Conservation (phyloP, 75 land plant genomes). For the Larix kaempferi region DNA sequence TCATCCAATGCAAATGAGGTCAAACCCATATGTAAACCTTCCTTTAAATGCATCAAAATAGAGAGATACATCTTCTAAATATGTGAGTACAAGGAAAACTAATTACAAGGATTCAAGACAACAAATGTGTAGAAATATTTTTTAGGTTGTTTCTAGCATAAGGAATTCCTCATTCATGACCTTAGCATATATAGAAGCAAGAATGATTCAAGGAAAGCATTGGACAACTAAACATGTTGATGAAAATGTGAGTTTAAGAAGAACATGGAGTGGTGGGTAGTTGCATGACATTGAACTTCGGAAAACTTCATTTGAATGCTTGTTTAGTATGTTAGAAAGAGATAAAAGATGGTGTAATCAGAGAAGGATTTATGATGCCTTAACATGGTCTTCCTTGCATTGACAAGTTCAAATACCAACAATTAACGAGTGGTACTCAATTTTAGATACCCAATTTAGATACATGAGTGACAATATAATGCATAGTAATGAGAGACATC, state of each 20-base stretch:
- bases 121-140: too few species aligned
- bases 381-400: slow-evolving; percentile 28
- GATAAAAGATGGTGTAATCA: slow-evolving; percentile 31
- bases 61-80: too few species aligned
- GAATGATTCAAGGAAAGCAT: background rate
- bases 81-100: too few species aligned
- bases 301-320: slow-evolving; percentile 19
- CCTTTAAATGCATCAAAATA: too few species aligned
- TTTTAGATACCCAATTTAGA: slow-evolving; percentile 8
- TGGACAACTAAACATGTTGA: background rate
- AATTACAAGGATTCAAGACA: too few species aligned
- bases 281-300: background rate
- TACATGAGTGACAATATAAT: slow-evolving; percentile 24
- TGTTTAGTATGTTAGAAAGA: slow-evolving; percentile 34
- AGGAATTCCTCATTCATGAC: too few species aligned
- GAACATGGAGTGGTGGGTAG: background rate
- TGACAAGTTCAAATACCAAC: slow-evolving; percentile 14
- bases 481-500: slow-evolving; percentile 18
- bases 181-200: too few species aligned
- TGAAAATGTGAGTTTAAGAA: background rate
- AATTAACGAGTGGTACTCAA: slow-evolving; percentile 10
- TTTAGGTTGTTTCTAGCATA: too few species aligned
- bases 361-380: slow-evolving; percentile 31
- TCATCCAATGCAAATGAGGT: too few species aligned
- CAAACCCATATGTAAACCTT: too few species aligned